Evolutionary conservation across 2,329 filamentous ascomycete species (phyloP), one percentile per base, ranked within the genome.

Genomic region (Cladosporium sp.): DNA sequence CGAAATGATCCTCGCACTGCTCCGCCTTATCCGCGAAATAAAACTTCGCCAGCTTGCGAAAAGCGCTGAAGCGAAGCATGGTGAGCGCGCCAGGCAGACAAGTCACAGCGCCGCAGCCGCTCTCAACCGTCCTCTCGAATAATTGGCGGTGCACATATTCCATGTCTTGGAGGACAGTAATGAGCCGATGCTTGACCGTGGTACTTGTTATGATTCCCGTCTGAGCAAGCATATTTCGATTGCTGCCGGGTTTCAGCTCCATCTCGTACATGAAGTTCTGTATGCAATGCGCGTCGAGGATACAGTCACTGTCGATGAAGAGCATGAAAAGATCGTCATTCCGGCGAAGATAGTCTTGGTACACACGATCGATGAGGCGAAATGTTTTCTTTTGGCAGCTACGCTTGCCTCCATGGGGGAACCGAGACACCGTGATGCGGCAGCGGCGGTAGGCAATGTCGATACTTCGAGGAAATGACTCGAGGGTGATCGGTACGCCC

Each of bases 261-360:
- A 97, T 97, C 68, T 97, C 92, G 70, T 93, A 96, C 74, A 97
- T 88, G 71, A 97, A 97, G 69, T 96, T 97, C 68, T 96, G 92
- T 55, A 97, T 81, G 68, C 92, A 97, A 38, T 91, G 83, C 54
- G 84, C 82, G 73, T 97, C 92, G 46, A 97, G 76, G 57, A 96
- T 93, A 70, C 93, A 97, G 68, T 97, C 92, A 0, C 91, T 96
- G 72, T 97, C 92, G 66, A 97, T 96, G 72, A 97, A 97, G 9
- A 97, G 80, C 49, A 97, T 86, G 68, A 97, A 97, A 0, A 97
- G 75, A 62, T 97, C 89, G 70, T 97, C 92, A 66, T 95, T 89
- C 44, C 83, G 79, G 70, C 85, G 86, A 49, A 95, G 77, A 60
- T 97, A 97, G 53, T 90, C 82, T 48, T 85, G 81, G 68, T 96